A percentile compares a stretch with the other conserved stretches of the same genome.
Conservation (phyloP, 192 early-diverging fungal genomes). For the Helicostylum pulchrum region DNA sequence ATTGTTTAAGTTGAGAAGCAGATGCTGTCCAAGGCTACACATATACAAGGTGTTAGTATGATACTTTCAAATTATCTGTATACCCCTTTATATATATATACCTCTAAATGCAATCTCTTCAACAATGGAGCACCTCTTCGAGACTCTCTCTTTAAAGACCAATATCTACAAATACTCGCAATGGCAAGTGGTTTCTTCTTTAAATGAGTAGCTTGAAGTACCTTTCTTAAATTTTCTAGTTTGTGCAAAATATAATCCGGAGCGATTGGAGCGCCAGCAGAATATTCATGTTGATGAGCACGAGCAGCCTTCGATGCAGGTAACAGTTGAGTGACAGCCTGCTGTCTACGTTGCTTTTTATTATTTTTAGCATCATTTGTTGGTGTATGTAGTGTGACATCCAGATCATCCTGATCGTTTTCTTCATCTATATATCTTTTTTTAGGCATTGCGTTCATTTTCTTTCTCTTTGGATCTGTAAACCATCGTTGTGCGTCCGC, state of each 20-base stretch:
- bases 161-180: slow-evolving; percentile 81
- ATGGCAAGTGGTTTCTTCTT: slow-evolving; percentile 56
- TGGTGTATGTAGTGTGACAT: slow-evolving; percentile 11
- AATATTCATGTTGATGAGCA: slow-evolving; percentile 61
- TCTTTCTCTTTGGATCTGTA: background rate
- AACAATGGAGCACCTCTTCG: slow-evolving; percentile 90
- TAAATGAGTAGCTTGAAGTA: slow-evolving; percentile 21
- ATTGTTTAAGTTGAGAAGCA: slow-evolving; percentile 54
- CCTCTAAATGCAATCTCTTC: slow-evolving; percentile 93
- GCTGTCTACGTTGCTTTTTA: background rate
- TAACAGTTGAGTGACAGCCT: slow-evolving; percentile 12
- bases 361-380: background rate
- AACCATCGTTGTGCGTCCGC: slow-evolving; percentile 33
- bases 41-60: background rate
- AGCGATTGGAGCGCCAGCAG: slow-evolving; percentile 58
- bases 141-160: slow-evolving; percentile 91
- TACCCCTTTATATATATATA: slow-evolving; percentile 23
- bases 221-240: slow-evolving; percentile 34
- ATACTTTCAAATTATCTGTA: background rate
- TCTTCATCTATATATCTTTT: slow-evolving; percentile 38
- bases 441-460: slow-evolving; percentile 18
- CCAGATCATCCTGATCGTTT: slow-evolving; percentile 34
- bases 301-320: slow-evolving; percentile 53
- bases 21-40: slow-evolving; percentile 87
- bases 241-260: slow-evolving; percentile 57